Evolutionary conservation across 1,284 basidiomycete genomes (phyloP), one percentile per base, ranked within the genome.

Genomic region (Cryptococcus maquisensis): DNA sequence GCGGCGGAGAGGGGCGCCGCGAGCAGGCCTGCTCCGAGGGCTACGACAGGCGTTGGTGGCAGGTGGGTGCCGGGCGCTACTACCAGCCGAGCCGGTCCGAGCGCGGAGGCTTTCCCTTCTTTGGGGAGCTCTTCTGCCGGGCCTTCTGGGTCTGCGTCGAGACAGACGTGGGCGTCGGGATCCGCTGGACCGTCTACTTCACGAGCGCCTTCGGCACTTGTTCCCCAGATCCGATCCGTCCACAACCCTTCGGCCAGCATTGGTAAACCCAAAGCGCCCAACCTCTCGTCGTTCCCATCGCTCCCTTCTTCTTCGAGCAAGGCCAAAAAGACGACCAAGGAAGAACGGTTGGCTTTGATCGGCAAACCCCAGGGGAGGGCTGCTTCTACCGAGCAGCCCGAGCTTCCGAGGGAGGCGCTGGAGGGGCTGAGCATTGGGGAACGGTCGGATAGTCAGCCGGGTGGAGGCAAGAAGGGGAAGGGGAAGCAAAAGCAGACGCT

Each of bases 401-500:
- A 32, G 28, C 28, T 32, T 32, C 5, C 28, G 28, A 32, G 13
- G 35, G 60, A 60, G 41, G 60, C 53, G 20, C 51, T 60, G 21
- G 58, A 59, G 9, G 56, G 23, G n/a, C 26, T 70, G 45, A 57
- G 41, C 16, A 4, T 69, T 23, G 51, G 52, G 20, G 60, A 56
- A 59, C 37, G 35, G 41, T 20, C n/a, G 52, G 36, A 35, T 23
- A 16, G 48, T 54, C 26, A 16, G 38, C 36, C 41, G 47, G 37
- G 35, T 36, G 68, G 60, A n/a, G 65, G 60, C 20, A 66, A 68
- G 60, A 84, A 84, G 62, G 88, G 85, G 80, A 83, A 84, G 72
- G 85, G 85, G 2, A 91, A 90, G 71, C 82, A 84, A 70, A 91
- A 91, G 75, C 87, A 92, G 78, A 86, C 84, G 20, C 72, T 93